Percentiles rank a stretch among this genome's conserved stretches.
phyloP scores from a whole-genome alignment of 768 basidiomycete species.

The Pleurotus ostreatus region DNA sequence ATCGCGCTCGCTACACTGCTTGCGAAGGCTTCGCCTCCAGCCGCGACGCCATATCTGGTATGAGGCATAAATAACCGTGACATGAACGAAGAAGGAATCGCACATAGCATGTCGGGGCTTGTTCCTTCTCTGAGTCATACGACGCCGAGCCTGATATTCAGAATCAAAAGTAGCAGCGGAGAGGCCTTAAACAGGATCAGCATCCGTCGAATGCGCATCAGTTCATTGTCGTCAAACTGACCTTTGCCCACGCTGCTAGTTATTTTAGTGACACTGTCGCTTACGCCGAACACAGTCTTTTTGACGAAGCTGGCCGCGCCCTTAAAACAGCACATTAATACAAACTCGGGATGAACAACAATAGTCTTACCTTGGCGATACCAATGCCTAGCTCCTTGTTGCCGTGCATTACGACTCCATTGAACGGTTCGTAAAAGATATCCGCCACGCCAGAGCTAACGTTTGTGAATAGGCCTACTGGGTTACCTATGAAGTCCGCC shows the following conservation, averaged over 20 bases:
- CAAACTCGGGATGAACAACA: not conserved
- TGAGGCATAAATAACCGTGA: not conserved
- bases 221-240: slow-evolving; percentile 18
- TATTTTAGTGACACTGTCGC: slow-evolving; percentile 96
- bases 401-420: slow-evolving; percentile 94
- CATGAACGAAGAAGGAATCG: slow-evolving; percentile 18
- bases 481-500: slow-evolving; percentile 94
- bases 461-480: slow-evolving; percentile 96
- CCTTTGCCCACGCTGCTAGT: slow-evolving; percentile 98
- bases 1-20: slow-evolving; percentile 93
- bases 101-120: slow-evolving; percentile 95
- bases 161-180: slow-evolving; percentile 96
- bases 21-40: slow-evolving; percentile 91
- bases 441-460: slow-evolving; percentile 97
- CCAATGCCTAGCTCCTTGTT: slow-evolving; percentile 92
- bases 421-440: slow-evolving; percentile 98
- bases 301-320: slow-evolving; percentile 98
- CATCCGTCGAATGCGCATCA: not conserved
- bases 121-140: slow-evolving; percentile 88
- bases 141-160: slow-evolving; percentile 87
- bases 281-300: slow-evolving; percentile 96
- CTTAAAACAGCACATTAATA: slow-evolving; percentile 29
- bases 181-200: slow-evolving; percentile 49
- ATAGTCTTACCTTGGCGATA: slow-evolving; percentile 72
- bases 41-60: slow-evolving; percentile 86